Evolutionary conservation across 345 rosid species (phyloP), one percentile per base, ranked within the genome.

Genomic region (Physaria fendleri): DNA sequence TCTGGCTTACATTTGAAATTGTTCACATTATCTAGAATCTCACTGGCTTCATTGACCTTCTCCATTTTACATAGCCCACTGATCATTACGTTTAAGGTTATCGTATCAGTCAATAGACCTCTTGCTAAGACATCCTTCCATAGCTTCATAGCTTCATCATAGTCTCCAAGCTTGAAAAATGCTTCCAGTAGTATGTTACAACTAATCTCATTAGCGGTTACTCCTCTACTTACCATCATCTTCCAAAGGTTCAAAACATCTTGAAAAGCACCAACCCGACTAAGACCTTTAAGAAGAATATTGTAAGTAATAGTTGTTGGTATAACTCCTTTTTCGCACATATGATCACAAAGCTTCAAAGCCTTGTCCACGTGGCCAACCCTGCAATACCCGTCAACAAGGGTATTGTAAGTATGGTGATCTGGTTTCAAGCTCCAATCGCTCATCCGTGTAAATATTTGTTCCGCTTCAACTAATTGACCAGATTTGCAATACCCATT

Each of bases 401-500:
- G 85, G 42, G 90, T 84, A 65, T 84, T 79, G 64, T 77, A 91
- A 49, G 83, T 79, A 64, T 74, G 81, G 7, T 80, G 77, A 79
- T 91, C 92, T 4, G 95, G 92, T 60, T 66, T 78, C 63, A 88
- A 41, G 65, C 69, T 60, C 95, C 89, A 83, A n/a, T 66, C 66
- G 14, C 45, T 57, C 88, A 88, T 78, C 56, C 34, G 30, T 3
- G 15, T 39, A 10, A 84, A 41, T 34, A 84, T 48, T 30, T 21
- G 43, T 66, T 79, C 77, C 2, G 95, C 95, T 65, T 82, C 62
- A 2, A 30, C 13, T 55, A 81, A 49, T 37, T 72, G 80, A 44
- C 85, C 85, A 47, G 66, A 68, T 70, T 91, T 84, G 76, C 96
- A 91, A 50, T 75, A 85, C 62, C 96, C 90, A 38, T 84, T 88